Evolutionary conservation across 2,329 filamentous ascomycete genomes (phyloP).

Genomic region (Arthrobotrys sphaeroides): DNA sequence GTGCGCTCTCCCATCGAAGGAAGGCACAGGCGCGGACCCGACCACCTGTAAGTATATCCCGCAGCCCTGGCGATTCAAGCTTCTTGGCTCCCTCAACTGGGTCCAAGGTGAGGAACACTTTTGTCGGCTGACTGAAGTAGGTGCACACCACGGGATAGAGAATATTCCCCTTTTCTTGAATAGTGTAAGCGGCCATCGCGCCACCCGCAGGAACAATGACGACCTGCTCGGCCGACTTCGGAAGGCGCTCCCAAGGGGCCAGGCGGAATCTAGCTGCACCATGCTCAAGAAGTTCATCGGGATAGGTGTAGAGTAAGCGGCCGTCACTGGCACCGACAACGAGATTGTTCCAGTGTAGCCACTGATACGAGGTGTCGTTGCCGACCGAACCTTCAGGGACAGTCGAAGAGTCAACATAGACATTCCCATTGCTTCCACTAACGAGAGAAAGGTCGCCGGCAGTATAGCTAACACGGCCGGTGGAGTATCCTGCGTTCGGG

Average conservation of each 20-base stretch:
- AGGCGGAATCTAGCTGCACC: slow-evolving; percentile 37
- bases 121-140: slow-evolving; percentile 35
- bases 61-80: slow-evolving; percentile 17
- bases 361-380: slow-evolving; percentile 42
- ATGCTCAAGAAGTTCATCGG: slow-evolving; percentile 20
- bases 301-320: slow-evolving; percentile 33
- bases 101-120: slow-evolving; percentile 30
- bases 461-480: slow-evolving; percentile 18
- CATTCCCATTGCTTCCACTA: slow-evolving; percentile 36
- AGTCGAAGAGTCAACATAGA: slow-evolving; percentile 35
- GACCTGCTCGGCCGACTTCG: slow-evolving; percentile 26
- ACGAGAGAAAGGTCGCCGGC: slow-evolving; percentile 10
- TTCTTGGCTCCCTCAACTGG: slow-evolving; percentile 32
- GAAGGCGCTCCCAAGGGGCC: slow-evolving; percentile 28
- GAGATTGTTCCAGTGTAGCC: slow-evolving; percentile 36
- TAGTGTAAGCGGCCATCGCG: slow-evolving; percentile 23
- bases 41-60: slow-evolving; percentile 34
- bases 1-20: slow-evolving; percentile 22
- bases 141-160: slow-evolving; percentile 40
- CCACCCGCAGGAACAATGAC: slow-evolving; percentile 23
- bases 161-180: slow-evolving; percentile 11
- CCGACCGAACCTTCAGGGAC: slow-evolving; percentile 7
- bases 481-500: slow-evolving; percentile 7
- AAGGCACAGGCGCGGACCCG: slow-evolving; percentile 37
- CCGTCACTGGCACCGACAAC: slow-evolving; percentile 38